Evolutionary conservation across 306 rosid species (phyloP).

Genomic region (Pterocarpus macrocarpus): DNA sequence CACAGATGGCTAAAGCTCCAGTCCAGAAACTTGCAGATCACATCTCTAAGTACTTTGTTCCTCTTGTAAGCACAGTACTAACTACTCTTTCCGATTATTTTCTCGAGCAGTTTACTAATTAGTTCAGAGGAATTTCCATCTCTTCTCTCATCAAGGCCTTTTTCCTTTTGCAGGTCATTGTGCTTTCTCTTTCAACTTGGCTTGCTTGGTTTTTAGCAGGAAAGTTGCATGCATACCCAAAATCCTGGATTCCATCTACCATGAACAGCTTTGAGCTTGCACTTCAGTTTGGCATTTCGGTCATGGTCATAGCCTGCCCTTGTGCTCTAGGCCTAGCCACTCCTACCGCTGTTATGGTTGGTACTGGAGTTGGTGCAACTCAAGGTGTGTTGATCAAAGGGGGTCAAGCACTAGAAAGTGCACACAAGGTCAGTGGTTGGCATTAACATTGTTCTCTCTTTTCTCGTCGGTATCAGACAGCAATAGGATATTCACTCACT

Average conservation of each 20-base stretch:
- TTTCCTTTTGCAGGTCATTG: constrained; percentile 62
- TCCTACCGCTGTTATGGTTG: constrained; percentile 95
- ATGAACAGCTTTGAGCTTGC: constrained; percentile 86
- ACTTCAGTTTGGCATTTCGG: constrained; percentile 88
- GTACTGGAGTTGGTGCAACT: constrained; percentile 93
- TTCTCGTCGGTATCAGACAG: neutral
- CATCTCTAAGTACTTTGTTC: constrained; percentile 87
- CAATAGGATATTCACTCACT: neutral
- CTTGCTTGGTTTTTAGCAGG: constrained; percentile 80
- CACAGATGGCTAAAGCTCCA: constrained; percentile 96
- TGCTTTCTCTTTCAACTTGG: constrained; percentile 76
- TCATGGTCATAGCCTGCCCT: constrained; percentile 97
- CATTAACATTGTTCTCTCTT: neutral
- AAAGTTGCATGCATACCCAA: constrained; percentile 68
- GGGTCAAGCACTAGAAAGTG: constrained; percentile 84
- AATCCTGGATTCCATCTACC: constrained; percentile 81
- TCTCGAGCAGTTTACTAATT: neutral
- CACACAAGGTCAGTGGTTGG: constrained; percentile 69
- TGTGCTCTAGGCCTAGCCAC: constrained; percentile 95
- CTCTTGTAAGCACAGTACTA: constrained; percentile 54
- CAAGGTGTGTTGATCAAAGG: constrained; percentile 94
- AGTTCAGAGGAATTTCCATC: neutral
- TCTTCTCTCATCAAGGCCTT: neutral
- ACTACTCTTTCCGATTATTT: neutral
- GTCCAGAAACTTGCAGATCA: constrained; percentile 84